Evolutionary conservation across 1,284 basidiomycete species (phyloP).

Genomic region (Thecaphora frezii): DNA sequence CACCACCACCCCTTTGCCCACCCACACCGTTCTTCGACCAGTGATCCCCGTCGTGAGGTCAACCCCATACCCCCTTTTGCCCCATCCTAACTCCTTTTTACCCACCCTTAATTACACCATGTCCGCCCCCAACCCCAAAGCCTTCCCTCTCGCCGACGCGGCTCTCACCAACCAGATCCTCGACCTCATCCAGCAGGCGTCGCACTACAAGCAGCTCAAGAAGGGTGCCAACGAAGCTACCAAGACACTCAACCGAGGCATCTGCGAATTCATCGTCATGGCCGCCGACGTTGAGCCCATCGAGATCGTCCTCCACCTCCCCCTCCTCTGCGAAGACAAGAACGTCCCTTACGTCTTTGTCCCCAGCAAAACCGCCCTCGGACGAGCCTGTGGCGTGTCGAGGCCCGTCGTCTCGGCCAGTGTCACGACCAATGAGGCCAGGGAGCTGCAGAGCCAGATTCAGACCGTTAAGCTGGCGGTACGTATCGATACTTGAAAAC

Average conservation of each 20-base stretch:
- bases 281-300: slow-evolving; percentile 89
- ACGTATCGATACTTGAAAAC: background rate
- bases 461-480: slow-evolving; percentile 72
- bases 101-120: slow-evolving; percentile 12
- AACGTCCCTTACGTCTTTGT: slow-evolving; percentile 96
- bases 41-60: slow-evolving; percentile 47
- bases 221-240: slow-evolving; percentile 95
- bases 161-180: slow-evolving; percentile 88
- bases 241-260: slow-evolving; percentile 97
- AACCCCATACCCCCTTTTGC: background rate
- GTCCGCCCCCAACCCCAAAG: slow-evolving; percentile 68
- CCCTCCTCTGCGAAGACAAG: slow-evolving; percentile 98
- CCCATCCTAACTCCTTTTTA: background rate
- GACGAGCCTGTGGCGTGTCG: slow-evolving; percentile 92
- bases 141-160: slow-evolving; percentile 88
- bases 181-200: slow-evolving; percentile 60
- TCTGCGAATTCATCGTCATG: slow-evolving; percentile 96
- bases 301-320: slow-evolving; percentile 95
- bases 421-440: slow-evolving; percentile 92
- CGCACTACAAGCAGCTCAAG: slow-evolving; percentile 94
- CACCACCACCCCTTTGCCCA: slow-evolving; percentile 8
- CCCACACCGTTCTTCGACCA: slow-evolving; percentile 17
- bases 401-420: slow-evolving; percentile 92
- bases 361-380: slow-evolving; percentile 89
- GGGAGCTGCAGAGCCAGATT: slow-evolving; percentile 89